Conservation (phyloP, 768 basidiomycete species). For the Mycena vitilis region DNA sequence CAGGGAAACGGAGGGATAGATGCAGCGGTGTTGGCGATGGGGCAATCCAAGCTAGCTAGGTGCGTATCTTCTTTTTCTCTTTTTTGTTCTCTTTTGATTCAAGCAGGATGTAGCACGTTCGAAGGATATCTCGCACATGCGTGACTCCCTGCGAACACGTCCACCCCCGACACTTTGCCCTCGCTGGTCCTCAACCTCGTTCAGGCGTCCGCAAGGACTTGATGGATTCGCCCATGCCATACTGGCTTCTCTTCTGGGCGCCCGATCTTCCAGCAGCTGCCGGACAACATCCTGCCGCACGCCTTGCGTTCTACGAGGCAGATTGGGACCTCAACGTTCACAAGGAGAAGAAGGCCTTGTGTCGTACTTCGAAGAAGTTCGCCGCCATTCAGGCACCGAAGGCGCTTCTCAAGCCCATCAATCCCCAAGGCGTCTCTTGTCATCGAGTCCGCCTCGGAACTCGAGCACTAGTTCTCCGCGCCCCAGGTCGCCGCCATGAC, state of each 20-base stretch:
- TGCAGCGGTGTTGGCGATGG: too few relatives aligned
- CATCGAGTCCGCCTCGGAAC: conserved; percentile 29
- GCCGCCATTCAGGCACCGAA: conserved; percentile 42
- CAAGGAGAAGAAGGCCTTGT: conserved; percentile 53
- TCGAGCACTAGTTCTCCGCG: conserved; percentile 73
- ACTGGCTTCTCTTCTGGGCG: conserved; percentile 78
- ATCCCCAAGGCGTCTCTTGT: conserved; percentile 33
- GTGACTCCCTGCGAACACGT: too few relatives aligned
- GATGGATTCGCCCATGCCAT: too few relatives aligned
- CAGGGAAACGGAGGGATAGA: too few relatives aligned
- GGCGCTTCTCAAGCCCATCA: conserved; percentile 52
- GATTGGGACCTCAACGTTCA: conserved; percentile 72
- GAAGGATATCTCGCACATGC: too few relatives aligned
- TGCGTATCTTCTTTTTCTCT: too few relatives aligned
- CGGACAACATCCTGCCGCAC: conserved; percentile 81
- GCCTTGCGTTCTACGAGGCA: conserved; percentile 78
- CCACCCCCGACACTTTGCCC: too few relatives aligned
- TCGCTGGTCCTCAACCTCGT: too few relatives aligned
- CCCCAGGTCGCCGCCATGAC: conserved; percentile 55
- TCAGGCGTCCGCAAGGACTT: too few relatives aligned
- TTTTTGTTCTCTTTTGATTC: too few relatives aligned
- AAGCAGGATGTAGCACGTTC: too few relatives aligned
- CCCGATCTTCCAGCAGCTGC: conserved; percentile 83
- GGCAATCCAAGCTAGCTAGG: too few relatives aligned
- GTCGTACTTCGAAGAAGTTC: conserved; percentile 41